Base-by-base conservation (phyloP, 2,329 filamentous ascomycete genomes). In the Gnomoniopsis smithogilvyi region DNA sequence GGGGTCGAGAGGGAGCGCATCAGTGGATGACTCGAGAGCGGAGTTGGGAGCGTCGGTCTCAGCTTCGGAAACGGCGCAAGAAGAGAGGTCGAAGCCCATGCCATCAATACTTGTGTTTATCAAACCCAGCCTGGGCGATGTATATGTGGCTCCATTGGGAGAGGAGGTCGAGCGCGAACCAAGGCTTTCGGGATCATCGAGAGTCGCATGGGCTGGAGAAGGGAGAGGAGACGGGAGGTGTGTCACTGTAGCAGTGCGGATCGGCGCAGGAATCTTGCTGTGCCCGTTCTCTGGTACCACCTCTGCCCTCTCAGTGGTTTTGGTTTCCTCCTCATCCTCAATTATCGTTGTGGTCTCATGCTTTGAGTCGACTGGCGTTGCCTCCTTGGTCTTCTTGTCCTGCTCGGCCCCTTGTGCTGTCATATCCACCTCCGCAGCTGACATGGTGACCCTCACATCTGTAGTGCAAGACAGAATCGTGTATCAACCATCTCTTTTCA, bases 41-140 rank as follows among this genome's bases (percentile, higher is more conserved):
- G 57, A 60, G 15, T 45, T 51, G 19, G 49, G 38, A 11, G 50
- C 60, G 11, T 58, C 59, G 12, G 60, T 60, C 21, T 62, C 60
- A n/a, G 60, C 50, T 36, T 62, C 60, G 30, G 60, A 62, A 19
- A 62, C 60, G 36, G 60, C 60, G 19, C 57, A 62, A 6, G 57
- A 60, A 19, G 50, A 14, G 15, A 62, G 38, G 21, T 60, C 54
- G 43, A 58, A 43, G 10, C 51, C 33, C 12, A 38, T 24, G 36
- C 43, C n/a, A n/a, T 50, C 51, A 6, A 33, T 15, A 38, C 17
- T 24, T 6, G 33, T 15, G 12, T 41, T 34, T n/a, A 50, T 47
- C 7, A 47, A 15, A 2, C 21, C 14, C 19, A 38, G 34, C 26
- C 38, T 17, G 50, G 45, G 11, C 41, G 48, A 24, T 3, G 49